A percentile compares a stretch with the other conserved stretches of the same genome.
Conservation (phyloP, 2,329 filamentous ascomycete species). For the Aspergillus eucalypticola region DNA sequence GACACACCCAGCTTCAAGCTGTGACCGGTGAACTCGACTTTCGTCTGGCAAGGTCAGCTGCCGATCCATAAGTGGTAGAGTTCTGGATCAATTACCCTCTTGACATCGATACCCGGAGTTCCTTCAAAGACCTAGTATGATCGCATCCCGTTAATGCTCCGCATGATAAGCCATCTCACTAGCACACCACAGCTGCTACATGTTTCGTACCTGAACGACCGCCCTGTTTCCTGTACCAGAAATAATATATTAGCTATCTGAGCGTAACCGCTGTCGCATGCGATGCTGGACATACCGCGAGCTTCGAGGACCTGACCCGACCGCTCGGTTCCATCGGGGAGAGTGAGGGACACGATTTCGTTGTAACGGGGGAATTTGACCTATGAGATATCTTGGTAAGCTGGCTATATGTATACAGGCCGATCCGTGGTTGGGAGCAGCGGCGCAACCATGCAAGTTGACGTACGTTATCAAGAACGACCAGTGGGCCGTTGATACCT, state of each 20-base stretch:
- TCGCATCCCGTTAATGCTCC: slow-evolving; percentile 28
- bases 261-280: not conserved
- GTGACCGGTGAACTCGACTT: slow-evolving; percentile 95
- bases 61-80: too few relatives aligned
- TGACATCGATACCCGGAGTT: slow-evolving; percentile 95
- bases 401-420: not conserved
- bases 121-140: slow-evolving; percentile 84
- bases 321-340: slow-evolving; percentile 90
- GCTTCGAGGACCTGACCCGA: slow-evolving; percentile 97
- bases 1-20: slow-evolving; percentile 98
- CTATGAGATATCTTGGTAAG: slow-evolving; percentile 48
- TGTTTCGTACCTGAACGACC: slow-evolving; percentile 76
- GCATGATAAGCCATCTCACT: slow-evolving; percentile 7
- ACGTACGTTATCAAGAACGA: slow-evolving; percentile 92
- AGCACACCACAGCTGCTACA: slow-evolving; percentile 10
- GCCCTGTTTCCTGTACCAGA: slow-evolving; percentile 73
- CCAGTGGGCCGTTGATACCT: slow-evolving; percentile 95
- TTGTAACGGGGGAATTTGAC: slow-evolving; percentile 98
- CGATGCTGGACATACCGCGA: slow-evolving; percentile 64
- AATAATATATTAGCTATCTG: slow-evolving; percentile 20
- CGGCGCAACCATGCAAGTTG: not conserved
- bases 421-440: not conserved
- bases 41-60: slow-evolving; percentile 63
- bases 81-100: slow-evolving; percentile 67
- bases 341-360: slow-evolving; percentile 93